Evolutionary conservation across 345 rosid species (phyloP).

Genomic region (Linum usitatissimum): DNA sequence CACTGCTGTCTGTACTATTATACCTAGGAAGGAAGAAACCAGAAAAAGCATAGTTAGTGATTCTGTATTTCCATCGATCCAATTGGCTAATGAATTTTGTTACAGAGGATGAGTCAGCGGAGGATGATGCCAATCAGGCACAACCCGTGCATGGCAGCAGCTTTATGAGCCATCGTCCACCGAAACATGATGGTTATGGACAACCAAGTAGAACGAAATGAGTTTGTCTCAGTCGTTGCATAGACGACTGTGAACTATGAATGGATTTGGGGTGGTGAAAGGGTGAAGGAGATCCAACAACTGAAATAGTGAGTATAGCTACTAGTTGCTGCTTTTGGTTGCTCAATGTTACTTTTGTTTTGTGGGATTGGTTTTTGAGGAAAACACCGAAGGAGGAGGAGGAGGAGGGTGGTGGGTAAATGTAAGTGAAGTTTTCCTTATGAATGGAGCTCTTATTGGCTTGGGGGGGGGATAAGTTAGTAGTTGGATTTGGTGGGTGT

Average conservation of each 20-base stretch:
- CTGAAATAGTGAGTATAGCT: constrained; percentile 6
- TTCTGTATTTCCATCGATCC: neutral
- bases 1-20: neutral
- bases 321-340: constrained; percentile 20
- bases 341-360: neutral
- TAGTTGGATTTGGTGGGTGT: constrained; percentile 15
- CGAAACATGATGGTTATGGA: constrained; percentile 51
- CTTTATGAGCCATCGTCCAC: constrained; percentile 65
- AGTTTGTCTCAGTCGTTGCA: constrained; percentile 4
- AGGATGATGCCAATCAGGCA: constrained; percentile 25
- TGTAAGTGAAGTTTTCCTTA: neutral
- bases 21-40: neutral
- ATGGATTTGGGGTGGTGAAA: too few relatives aligned
- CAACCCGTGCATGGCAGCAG: constrained; percentile 73
- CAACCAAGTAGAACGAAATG: constrained; percentile 36
- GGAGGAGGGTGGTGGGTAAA: neutral
- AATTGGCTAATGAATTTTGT: constrained; percentile 5
- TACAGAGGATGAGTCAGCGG: constrained; percentile 70
- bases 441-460: constrained; percentile 1
- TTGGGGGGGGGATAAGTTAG: constrained; percentile 11
- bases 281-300: neutral
- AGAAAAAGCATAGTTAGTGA: neutral
- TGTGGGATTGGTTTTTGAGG: neutral
- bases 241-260: too few relatives aligned
- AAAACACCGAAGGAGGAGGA: neutral